Evolutionary conservation across 2,329 filamentous ascomycete genomes (phyloP).

Genomic region (Colletotrichum somersetense): DNA sequence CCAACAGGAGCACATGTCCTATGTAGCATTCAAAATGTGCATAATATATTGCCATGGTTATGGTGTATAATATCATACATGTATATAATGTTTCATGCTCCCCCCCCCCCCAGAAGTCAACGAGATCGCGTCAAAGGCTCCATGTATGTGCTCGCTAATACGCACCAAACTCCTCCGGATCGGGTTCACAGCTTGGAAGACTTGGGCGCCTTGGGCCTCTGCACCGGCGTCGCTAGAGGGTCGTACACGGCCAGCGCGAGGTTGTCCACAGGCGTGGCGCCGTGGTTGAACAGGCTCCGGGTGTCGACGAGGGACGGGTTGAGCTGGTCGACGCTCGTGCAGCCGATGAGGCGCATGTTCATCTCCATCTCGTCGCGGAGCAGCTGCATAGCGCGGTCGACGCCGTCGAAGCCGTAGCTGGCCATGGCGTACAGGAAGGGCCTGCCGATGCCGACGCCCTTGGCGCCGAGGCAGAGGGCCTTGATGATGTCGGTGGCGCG

Average conservation of each 20-base stretch:
- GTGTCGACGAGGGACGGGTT: slow-evolving; percentile 85
- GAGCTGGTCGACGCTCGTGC: slow-evolving; percentile 79
- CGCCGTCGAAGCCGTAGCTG: slow-evolving; percentile 87
- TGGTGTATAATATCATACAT: slow-evolving; percentile 34
- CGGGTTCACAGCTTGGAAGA: slow-evolving; percentile 60
- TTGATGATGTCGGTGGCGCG: slow-evolving; percentile 96
- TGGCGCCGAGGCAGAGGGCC: slow-evolving; percentile 91
- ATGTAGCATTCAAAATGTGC: neutral
- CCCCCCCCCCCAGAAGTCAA: neutral
- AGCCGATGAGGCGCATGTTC: slow-evolving; percentile 96
- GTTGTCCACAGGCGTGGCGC: slow-evolving; percentile 62
- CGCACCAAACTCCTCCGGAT: too few relatives aligned
- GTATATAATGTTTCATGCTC: slow-evolving; percentile 13
- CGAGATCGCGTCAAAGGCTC: neutral
- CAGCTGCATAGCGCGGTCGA: slow-evolving; percentile 91
- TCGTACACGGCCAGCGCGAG: slow-evolving; percentile 66
- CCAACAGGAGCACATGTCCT: neutral
- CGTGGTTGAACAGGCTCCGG: slow-evolving; percentile 72
- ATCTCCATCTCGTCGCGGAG: slow-evolving; percentile 98
- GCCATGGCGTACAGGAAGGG: slow-evolving; percentile 98
- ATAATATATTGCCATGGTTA: slow-evolving; percentile 16
- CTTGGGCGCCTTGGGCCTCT: slow-evolving; percentile 57
- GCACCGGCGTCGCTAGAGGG: slow-evolving; percentile 63
- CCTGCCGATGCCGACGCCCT: slow-evolving; percentile 91
- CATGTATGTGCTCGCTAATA: neutral